Conservation (phyloP, 2,329 filamentous ascomycete species). For the Xylariaceae sp. region DNA sequence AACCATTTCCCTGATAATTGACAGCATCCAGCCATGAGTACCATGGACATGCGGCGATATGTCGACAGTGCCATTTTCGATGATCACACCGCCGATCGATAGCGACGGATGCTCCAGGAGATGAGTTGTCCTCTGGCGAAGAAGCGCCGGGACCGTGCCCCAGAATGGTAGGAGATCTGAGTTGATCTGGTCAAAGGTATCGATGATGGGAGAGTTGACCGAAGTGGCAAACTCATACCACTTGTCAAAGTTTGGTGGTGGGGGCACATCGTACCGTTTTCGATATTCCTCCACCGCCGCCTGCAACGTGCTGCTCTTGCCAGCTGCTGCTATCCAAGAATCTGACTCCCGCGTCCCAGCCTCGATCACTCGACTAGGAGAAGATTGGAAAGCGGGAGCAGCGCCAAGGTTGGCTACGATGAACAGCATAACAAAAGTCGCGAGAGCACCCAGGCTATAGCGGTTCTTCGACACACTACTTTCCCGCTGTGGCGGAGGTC, state of each 20-base stretch:
- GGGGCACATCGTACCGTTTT: conserved; percentile 58
- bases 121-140: conserved; percentile 46
- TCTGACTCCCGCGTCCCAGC: conserved; percentile 43
- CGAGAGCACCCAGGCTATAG: conserved; percentile 11
- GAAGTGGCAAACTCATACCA: conserved; percentile 66
- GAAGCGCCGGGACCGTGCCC: conserved; percentile 56
- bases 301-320: conserved; percentile 44
- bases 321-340: conserved; percentile 39
- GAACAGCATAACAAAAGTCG: conserved; percentile 16
- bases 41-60: conserved; percentile 28
- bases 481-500: conserved; percentile 6
- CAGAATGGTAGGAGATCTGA: conserved; percentile 65
- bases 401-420: conserved; percentile 13
- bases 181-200: conserved; percentile 67
- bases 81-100: conserved; percentile 29
- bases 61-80: conserved; percentile 25
- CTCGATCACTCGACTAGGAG: conserved; percentile 37
- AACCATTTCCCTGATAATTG: conserved; percentile 33
- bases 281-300: conserved; percentile 63
- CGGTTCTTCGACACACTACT: conserved; percentile 13
- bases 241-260: conserved; percentile 69
- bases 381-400: conserved; percentile 7
- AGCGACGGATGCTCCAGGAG: conserved; percentile 25
- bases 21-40: conserved; percentile 34
- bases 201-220: conserved; percentile 59